A percentile compares a stretch with the other conserved stretches of the same genome.
These are phyloP conservation scores for Coniochaeta pulveracea DNA, from an alignment of 2,329 filamentous ascomycete genomes.

Conservation along the genomic window DNA sequence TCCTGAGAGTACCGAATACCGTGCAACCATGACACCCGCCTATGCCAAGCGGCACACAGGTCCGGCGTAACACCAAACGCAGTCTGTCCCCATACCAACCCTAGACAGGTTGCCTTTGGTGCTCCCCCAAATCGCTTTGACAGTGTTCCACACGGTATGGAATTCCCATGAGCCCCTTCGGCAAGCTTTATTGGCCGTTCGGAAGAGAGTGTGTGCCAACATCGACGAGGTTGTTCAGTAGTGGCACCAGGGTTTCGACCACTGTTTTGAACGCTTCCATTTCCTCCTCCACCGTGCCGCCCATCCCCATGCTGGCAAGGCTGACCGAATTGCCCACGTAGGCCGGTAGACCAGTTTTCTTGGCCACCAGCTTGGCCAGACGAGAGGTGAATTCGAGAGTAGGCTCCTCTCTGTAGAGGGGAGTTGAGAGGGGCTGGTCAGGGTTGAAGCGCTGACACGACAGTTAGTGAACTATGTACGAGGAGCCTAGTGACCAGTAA, in stretches of 20 bases:
- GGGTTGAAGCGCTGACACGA: constrained; percentile 35
- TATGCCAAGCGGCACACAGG: constrained; percentile 1
- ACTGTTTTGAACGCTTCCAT: constrained; percentile 77
- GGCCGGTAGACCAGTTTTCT: constrained; percentile 59
- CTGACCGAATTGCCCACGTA: constrained; percentile 87
- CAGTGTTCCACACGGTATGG: too few relatives aligned
- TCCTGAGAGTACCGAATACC: too few relatives aligned
- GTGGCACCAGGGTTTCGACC: constrained; percentile 54
- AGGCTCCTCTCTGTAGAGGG: constrained; percentile 63
- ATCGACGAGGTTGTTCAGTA: constrained; percentile 28
- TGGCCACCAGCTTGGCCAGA: constrained; percentile 73
- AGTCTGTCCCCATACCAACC: neutral
- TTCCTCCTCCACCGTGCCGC: constrained; percentile 82
- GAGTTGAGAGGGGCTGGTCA: constrained; percentile 60
- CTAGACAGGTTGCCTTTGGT: too few relatives aligned
- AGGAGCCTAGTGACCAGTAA: neutral
- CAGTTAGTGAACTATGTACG: neutral
- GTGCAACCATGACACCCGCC: neutral
- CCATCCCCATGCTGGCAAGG: constrained; percentile 60
- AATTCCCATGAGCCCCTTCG: neutral
- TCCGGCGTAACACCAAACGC: neutral
- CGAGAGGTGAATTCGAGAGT: constrained; percentile 82
- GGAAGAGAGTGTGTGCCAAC: constrained; percentile 7
- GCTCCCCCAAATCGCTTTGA: too few relatives aligned
- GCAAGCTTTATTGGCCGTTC: constrained; percentile 8